Evolutionary conservation across 139 green algal species (phyloP).

Genomic region (Gonium pectorale): DNA sequence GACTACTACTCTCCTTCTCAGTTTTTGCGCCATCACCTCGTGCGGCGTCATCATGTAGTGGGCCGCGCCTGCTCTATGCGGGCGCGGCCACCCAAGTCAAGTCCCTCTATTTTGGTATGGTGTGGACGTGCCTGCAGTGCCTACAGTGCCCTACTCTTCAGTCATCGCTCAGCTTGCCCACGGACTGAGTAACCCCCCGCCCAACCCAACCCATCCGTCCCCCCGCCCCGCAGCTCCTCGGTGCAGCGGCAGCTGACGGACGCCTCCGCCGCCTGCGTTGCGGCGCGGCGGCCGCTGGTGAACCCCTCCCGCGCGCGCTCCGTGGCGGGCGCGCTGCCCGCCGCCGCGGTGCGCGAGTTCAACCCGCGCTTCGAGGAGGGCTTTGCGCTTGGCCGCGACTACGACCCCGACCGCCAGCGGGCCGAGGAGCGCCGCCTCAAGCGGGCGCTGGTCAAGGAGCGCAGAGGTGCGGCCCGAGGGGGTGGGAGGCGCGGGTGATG

Average conservation of each 20-base stretch:
- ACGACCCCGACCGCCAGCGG: constrained; percentile 86
- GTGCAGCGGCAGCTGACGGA: constrained; percentile 30
- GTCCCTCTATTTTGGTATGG: too few species aligned
- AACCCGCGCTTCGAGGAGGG: constrained; percentile 95
- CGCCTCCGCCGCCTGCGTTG: constrained; percentile 13
- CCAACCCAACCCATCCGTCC: too few species aligned
- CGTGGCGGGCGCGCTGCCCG: constrained; percentile 20
- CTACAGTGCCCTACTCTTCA: too few species aligned
- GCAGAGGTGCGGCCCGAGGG: constrained; percentile 72
- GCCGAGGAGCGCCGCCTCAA: constrained; percentile 75
- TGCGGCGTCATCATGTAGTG: too few species aligned
- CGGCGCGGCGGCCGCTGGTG: constrained; percentile 52
- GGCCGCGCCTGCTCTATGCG: too few species aligned
- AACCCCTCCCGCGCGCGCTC: constrained; percentile 41
- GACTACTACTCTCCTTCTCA: too few species aligned
- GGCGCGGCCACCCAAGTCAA: too few species aligned
- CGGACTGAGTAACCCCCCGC: too few species aligned
- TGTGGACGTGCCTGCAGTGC: too few species aligned
- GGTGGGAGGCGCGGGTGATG: too few species aligned
- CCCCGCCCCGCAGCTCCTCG: not conserved
- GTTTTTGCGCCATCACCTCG: too few species aligned
- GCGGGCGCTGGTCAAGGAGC: constrained; percentile 76
- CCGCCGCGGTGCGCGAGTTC: constrained; percentile 61
- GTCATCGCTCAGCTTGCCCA: too few species aligned
- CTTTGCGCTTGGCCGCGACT: constrained; percentile 76